phyloP scores from a whole-genome alignment of 805 yeast genomes.

The Lipomyces yamanashiensis region DNA sequence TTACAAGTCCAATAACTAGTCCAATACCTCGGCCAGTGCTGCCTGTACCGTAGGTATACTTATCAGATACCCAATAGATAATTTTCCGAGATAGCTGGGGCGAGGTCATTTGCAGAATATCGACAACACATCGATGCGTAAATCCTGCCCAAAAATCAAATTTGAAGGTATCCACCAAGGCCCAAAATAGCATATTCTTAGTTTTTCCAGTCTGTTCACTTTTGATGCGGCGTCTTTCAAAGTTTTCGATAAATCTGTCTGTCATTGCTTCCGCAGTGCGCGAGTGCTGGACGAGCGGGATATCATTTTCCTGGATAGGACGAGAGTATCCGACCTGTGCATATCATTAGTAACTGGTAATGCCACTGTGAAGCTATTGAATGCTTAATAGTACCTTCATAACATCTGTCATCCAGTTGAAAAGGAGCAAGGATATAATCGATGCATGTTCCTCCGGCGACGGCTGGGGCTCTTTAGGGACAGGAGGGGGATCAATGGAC shows the following conservation, averaged over 20 bases:
- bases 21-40: conserved; percentile 68
- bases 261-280: conserved; percentile 47
- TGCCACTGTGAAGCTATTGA: too few species aligned
- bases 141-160: conserved; percentile 47
- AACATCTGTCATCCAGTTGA: conserved; percentile 9
- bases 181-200: conserved; percentile 43
- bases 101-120: conserved; percentile 53
- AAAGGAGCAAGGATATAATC: neutral
- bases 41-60: conserved; percentile 46
- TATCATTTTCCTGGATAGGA: conserved; percentile 62
- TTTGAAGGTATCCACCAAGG: conserved; percentile 47
- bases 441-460: conserved; percentile 44
- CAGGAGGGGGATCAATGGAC: conserved; percentile 30
- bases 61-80: conserved; percentile 64
- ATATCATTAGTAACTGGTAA: neutral
- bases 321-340: conserved; percentile 59
- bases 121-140: conserved; percentile 42
- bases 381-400: conserved; percentile 2
- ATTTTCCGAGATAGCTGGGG: conserved; percentile 70
- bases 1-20: conserved; percentile 69
- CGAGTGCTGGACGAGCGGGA: conserved; percentile 52
- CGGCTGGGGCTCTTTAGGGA: conserved; percentile 36
- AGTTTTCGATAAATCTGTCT: conserved; percentile 44
- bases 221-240: conserved; percentile 41
- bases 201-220: conserved; percentile 28